Conservation (phyloP, 108 stramenopile genomes). For the Nitzschia palea region DNA sequence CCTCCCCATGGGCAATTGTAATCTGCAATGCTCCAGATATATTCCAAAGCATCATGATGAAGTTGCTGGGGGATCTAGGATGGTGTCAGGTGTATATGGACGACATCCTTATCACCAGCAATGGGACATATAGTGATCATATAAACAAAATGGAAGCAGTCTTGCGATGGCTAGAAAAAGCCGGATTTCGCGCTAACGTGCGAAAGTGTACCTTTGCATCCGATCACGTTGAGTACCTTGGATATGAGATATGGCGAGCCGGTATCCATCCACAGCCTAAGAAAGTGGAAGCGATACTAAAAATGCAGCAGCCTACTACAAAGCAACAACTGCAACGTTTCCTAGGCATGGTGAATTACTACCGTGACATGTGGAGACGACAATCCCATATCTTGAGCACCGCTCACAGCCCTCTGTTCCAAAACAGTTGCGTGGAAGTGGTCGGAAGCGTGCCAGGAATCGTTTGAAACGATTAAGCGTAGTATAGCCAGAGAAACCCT, state of each 20-base stretch:
- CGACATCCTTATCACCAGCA: slow-evolving; percentile 25
- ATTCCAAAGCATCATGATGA: slow-evolving; percentile 37
- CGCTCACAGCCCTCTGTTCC: slow-evolving; percentile 29
- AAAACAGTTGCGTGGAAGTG: slow-evolving; percentile 30
- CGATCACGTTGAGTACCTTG: slow-evolving; percentile 37
- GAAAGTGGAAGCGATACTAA: slow-evolving; percentile 43
- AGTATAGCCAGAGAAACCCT: slow-evolving; percentile 32
- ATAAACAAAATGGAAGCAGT: background rate
- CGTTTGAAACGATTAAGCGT: slow-evolving; percentile 47
- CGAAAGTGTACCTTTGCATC: slow-evolving; percentile 18
- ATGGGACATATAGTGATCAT: slow-evolving; percentile 2
- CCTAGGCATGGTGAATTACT: slow-evolving; percentile 42
- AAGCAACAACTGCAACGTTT: slow-evolving; percentile 25
- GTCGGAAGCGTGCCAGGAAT: slow-evolving; percentile 30
- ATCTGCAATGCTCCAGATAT: slow-evolving; percentile 42
- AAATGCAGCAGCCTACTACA: slow-evolving; percentile 22
- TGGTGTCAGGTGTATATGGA: slow-evolving; percentile 39
- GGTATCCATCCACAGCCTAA: slow-evolving; percentile 32
- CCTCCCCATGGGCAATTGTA: slow-evolving; percentile 49
- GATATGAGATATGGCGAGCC: slow-evolving; percentile 22
- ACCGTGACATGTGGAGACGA: slow-evolving; percentile 42
- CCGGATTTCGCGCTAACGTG: slow-evolving; percentile 1
- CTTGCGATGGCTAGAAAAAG: background rate
- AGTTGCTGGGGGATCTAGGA: slow-evolving; percentile 18
- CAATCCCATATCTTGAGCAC: slow-evolving; percentile 38